Conservation (phyloP, 2,329 filamentous ascomycete species). For the Rhynchosporium secalis region DNA sequence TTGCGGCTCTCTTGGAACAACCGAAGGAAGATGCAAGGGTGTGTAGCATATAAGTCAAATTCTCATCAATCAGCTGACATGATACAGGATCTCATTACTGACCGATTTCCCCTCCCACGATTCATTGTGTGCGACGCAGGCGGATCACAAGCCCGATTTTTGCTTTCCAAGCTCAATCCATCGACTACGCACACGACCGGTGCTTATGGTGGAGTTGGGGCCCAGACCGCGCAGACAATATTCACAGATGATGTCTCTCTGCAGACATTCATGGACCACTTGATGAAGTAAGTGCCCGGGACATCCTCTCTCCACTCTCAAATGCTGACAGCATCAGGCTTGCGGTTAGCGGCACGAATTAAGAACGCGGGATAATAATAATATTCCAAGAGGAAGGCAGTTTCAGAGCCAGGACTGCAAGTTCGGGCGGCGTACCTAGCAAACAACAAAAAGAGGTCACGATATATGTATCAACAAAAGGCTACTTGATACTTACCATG, state of each 20-base stretch:
- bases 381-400: background rate
- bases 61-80: slow-evolving; percentile 27
- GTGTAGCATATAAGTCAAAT: slow-evolving; percentile 42
- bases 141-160: slow-evolving; percentile 94
- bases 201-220: slow-evolving; percentile 83
- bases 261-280: slow-evolving; percentile 98
- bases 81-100: slow-evolving; percentile 84
- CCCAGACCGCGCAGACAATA: slow-evolving; percentile 91
- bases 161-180: slow-evolving; percentile 95
- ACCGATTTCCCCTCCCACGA: slow-evolving; percentile 94
- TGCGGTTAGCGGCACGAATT: slow-evolving; percentile 65
- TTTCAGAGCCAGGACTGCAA: background rate
- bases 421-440: background rate
- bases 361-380: slow-evolving; percentile 27
- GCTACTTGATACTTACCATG: slow-evolving; percentile 4
- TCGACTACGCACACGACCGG: slow-evolving; percentile 95
- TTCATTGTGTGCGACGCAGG: slow-evolving; percentile 99
- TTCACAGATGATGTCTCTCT: slow-evolving; percentile 98
- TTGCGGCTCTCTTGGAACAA: slow-evolving; percentile 80
- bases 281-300: slow-evolving; percentile 84
- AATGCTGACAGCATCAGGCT: slow-evolving; percentile 45
- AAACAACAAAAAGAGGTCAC: background rate
- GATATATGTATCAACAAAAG: slow-evolving; percentile 8
- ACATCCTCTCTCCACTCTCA: slow-evolving; percentile 7
- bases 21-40: slow-evolving; percentile 96